Percentiles rank a stretch among this genome's conserved stretches.
phyloP scores from a whole-genome alignment of 495 filamentous ascomycete species.

The Aspergillus campestris region DNA sequence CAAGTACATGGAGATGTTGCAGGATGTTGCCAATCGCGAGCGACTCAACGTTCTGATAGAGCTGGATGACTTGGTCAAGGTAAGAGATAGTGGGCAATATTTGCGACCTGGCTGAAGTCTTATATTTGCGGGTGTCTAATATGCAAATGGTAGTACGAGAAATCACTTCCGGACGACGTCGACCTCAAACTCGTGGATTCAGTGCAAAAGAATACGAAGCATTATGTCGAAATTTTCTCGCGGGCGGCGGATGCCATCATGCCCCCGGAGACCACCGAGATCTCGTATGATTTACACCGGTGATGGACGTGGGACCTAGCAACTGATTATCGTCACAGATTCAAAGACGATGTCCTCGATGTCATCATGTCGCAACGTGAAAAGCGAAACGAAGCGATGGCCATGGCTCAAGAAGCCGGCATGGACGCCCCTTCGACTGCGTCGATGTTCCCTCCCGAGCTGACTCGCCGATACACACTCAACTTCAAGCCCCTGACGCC shows the following conservation, averaged over 20 bases:
- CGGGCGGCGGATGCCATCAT: slow-evolving; percentile 80
- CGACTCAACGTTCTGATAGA: slow-evolving; percentile 72
- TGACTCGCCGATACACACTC: slow-evolving; percentile 89
- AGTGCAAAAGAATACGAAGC: slow-evolving; percentile 83
- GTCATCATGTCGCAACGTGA: slow-evolving; percentile 89
- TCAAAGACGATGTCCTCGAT: slow-evolving; percentile 96
- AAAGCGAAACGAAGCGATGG: slow-evolving; percentile 71
- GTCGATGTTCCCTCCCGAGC: slow-evolving; percentile 74
- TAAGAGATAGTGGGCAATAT: slow-evolving; percentile 24
- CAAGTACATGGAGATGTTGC: slow-evolving; percentile 89
- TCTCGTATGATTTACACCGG: slow-evolving; percentile 50
- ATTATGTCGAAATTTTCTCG: slow-evolving; percentile 88
- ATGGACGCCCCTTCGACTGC: slow-evolving; percentile 45
- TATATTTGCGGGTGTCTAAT: no score
- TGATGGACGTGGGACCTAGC: background rate
- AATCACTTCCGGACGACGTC: slow-evolving; percentile 51
- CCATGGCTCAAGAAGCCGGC: slow-evolving; percentile 57
- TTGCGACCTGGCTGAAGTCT: no score
- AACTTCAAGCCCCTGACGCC: slow-evolving; percentile 86
- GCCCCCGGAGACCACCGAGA: slow-evolving; percentile 67
- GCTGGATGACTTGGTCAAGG: slow-evolving; percentile 73
- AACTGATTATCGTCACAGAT: slow-evolving; percentile 39
- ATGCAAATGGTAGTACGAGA: slow-evolving; percentile 54
- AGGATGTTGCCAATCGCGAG: slow-evolving; percentile 75
- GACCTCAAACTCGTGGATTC: slow-evolving; percentile 69